Evolutionary conservation across 768 basidiomycete species (phyloP), one percentile per base, ranked within the genome.

Genomic region (Neoboletus subvelutipes): DNA sequence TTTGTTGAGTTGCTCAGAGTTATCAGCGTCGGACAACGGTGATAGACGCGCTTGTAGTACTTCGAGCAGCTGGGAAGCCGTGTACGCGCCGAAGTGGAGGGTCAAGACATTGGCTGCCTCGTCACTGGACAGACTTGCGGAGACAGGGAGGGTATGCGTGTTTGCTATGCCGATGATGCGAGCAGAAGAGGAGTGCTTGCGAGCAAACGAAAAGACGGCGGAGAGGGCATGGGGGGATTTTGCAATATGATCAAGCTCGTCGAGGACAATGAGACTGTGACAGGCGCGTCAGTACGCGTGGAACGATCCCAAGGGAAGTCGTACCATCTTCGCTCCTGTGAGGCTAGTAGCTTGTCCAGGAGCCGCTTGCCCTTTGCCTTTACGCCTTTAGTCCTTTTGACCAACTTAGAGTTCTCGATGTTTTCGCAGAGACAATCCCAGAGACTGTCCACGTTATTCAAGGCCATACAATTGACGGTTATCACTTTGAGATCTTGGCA

Each of bases 131-230:
- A 77, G 57, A 13, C 76, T 75, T 10, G 73, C 66, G 0, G 84
- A 78, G 3, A 85, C 80, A 2, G 88, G 86, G 26, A 95, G 82
- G 6, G 91, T 92, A 64, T 94, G 92, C 2, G 89, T 91, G 65
- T 95, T 95, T 40, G 92, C 91, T 67, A 95, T 93, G 37, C 88
- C 91, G 63, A 94, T 85, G 40, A 93, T 63, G 47, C 90, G 84
- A 55, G 94, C 70, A 37, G 73, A 74, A 11, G 80, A 71, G 1
- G 80, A 68, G 50, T 83, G 74, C 5, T 78, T 71, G 50, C 81
- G 78, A 11, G 87, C 80, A n/a, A 93, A 76, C 5, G 83, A 77
- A 70, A 94, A 91, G 45, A 95, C 72, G 12, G 84, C 73, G 2
- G 80, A 68, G 45, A 93, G 76, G 10, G 82, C 73, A 61, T 84